These are phyloP conservation scores for Ophiocordyceps camponoti-floridani DNA, from an alignment of 2,329 filamentous ascomycete species.

Conservation along the genomic window DNA sequence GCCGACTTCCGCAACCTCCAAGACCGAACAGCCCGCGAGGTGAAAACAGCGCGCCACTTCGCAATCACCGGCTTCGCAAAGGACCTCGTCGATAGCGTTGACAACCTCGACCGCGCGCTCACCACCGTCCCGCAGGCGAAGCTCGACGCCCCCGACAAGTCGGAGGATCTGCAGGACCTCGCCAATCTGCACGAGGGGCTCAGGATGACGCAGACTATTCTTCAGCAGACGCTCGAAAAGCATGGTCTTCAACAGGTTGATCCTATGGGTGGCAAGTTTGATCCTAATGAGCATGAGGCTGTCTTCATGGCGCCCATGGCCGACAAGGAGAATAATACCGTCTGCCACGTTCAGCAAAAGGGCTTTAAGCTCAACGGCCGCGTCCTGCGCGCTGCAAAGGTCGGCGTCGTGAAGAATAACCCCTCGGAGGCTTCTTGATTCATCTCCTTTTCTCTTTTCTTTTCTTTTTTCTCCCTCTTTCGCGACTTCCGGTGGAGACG, in stretches of 20 bases:
- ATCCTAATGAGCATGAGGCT: constrained; percentile 92
- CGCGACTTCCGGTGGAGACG: neutral
- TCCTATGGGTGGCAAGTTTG: constrained; percentile 72
- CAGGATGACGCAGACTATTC: constrained; percentile 84
- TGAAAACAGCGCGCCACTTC: constrained; percentile 74
- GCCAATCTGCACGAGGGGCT: constrained; percentile 70
- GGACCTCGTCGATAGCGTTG: constrained; percentile 85
- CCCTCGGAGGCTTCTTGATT: neutral
- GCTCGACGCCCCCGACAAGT: constrained; percentile 33
- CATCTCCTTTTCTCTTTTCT: too few species aligned
- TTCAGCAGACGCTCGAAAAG: constrained; percentile 79
- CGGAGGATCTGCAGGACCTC: constrained; percentile 50
- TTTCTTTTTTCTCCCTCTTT: neutral
- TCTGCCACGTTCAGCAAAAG: constrained; percentile 89
- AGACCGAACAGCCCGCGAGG: constrained; percentile 80
- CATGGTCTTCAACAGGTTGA: constrained; percentile 85
- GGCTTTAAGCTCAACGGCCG: constrained; percentile 88
- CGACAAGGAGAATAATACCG: constrained; percentile 75
- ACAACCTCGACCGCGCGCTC: constrained; percentile 92
- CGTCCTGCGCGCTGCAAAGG: constrained; percentile 80
- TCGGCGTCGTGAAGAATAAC: constrained; percentile 82
- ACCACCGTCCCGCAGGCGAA: constrained; percentile 59
- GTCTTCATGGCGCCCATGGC: constrained; percentile 82
- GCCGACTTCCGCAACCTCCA: constrained; percentile 98
- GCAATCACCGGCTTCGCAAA: constrained; percentile 91